phyloP scores from a whole-genome alignment of 768 basidiomycete genomes.

The Xerocomus potaroensis region DNA sequence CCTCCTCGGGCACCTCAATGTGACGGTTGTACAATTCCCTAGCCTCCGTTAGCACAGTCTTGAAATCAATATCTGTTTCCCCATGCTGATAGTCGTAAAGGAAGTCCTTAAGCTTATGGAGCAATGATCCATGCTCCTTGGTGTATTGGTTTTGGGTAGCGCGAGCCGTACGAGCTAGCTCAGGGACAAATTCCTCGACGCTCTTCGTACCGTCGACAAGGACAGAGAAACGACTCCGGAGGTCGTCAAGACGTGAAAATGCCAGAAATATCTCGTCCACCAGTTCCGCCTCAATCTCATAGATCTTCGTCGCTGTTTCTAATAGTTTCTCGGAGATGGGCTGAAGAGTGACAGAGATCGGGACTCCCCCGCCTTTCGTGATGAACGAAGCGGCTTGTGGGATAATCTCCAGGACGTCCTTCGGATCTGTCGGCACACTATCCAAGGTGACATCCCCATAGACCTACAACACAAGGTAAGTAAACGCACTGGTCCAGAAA shows the following conservation, averaged over 20 bases:
- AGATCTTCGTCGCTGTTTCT: neutral
- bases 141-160: neutral
- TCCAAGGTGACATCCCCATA: neutral
- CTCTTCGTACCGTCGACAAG: neutral
- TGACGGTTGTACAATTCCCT: neutral
- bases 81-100: neutral
- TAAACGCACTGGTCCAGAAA: neutral
- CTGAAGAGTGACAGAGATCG: neutral
- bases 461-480: neutral
- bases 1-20: neutral
- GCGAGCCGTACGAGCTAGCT: neutral
- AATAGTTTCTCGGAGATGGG: neutral
- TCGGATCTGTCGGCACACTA: neutral
- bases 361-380: neutral
- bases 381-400: neutral
- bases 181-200: neutral
- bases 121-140: neutral
- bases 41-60: neutral
- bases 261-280: neutral
- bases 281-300: neutral
- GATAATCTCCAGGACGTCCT: neutral
- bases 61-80: no score
- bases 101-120: neutral
- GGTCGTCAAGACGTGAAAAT: neutral
- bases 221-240: neutral